phyloP scores from a whole-genome alignment of 140 eudicot species.

The Cichorium intybus region DNA sequence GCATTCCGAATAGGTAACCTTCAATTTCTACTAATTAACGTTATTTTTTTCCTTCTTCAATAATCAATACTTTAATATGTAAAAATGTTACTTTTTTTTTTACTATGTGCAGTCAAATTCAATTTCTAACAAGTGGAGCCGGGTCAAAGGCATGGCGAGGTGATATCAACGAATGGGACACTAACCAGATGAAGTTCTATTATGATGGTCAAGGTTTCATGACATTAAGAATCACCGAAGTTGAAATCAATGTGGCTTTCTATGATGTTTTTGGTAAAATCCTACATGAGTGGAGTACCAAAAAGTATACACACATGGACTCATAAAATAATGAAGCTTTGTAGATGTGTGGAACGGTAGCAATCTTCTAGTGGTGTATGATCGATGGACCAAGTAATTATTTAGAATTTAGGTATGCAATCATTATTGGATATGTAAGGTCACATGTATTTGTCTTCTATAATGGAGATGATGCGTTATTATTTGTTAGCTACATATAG shows the following conservation, averaged over 20 bases:
- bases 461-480: not conserved
- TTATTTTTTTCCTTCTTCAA: too few species aligned
- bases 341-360: not conserved
- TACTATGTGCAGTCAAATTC: conserved; percentile 50
- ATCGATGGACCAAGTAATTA: not conserved
- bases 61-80: not conserved
- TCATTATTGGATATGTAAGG: conserved; percentile 5
- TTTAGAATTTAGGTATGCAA: not conserved
- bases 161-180: conserved; percentile 33
- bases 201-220: conserved; percentile 87
- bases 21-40: too few species aligned
- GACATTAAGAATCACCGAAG: conserved; percentile 41
- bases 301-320: conserved; percentile 32
- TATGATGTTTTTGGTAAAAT: conserved; percentile 53
- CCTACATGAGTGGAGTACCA: conserved; percentile 54
- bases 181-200: conserved; percentile 50
- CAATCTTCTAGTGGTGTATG: not conserved
- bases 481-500: not conserved
- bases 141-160: conserved; percentile 92
- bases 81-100: not conserved
- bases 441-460: conserved; percentile 7
- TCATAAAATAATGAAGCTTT: not conserved
- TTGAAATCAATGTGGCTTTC: conserved; percentile 37
- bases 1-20: conserved; percentile 43
- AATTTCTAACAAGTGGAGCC: conserved; percentile 76